phyloP scores from a whole-genome alignment of 2,329 filamentous ascomycete genomes.

The Stemphylium beticola region DNA sequence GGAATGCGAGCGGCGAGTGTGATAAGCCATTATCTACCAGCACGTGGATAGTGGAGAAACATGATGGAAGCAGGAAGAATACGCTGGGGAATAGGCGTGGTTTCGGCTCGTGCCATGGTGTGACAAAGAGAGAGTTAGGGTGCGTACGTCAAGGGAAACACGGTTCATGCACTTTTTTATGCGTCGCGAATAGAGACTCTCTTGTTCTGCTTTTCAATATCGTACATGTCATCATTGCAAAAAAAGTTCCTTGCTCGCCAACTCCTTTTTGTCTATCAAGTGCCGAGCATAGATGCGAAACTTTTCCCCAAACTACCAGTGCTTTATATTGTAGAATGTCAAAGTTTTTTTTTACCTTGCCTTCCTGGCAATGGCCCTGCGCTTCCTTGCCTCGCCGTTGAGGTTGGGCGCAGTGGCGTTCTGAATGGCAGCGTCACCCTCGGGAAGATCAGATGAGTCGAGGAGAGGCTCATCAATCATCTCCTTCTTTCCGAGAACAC shows the following conservation, averaged over 20 bases:
- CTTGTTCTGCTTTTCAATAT: background rate
- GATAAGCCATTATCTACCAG: too few relatives aligned
- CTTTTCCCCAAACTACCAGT: background rate
- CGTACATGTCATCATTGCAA: background rate
- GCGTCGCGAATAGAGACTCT: too few relatives aligned
- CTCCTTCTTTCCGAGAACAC: constrained; percentile 49
- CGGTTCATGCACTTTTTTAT: background rate
- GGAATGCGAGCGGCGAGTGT: too few relatives aligned
- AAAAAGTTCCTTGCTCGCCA: background rate
- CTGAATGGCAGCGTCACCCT: constrained; percentile 50
- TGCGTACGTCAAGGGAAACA: background rate
- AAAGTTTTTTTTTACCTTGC: constrained; percentile 28
- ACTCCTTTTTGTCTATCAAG: constrained; percentile 2
- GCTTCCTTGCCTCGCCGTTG: constrained; percentile 55
- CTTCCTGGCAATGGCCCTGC: constrained; percentile 40
- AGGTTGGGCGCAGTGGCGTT: constrained; percentile 53
- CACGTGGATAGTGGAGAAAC: too few relatives aligned
- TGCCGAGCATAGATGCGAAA: constrained; percentile 2
- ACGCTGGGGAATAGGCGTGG: background rate
- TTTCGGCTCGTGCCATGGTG: too few relatives aligned
- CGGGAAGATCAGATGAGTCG: constrained; percentile 44
- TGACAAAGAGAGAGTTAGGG: too few relatives aligned
- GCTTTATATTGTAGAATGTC: background rate
- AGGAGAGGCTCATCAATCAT: constrained; percentile 46
- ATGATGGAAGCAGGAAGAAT: background rate